phyloP scores from a whole-genome alignment of 176 grass and related monocot genomes.

The Coix lacrymajobi region DNA sequence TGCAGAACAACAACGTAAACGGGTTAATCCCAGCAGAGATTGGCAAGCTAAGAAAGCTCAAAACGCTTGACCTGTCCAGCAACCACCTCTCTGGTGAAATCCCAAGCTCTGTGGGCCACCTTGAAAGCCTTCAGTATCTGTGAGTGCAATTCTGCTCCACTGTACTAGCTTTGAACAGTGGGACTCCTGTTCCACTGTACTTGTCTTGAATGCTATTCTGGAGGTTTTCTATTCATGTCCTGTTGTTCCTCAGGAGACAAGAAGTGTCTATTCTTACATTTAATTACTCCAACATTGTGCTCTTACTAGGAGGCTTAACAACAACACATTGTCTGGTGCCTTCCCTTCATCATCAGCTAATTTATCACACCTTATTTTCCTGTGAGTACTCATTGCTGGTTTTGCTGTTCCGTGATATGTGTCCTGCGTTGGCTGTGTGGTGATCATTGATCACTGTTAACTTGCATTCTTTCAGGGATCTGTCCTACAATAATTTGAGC shows the following conservation, averaged over 20 bases:
- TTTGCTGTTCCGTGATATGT: slow-evolving; percentile 5
- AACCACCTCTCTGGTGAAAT: slow-evolving; percentile 70
- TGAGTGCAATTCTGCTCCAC: slow-evolving; percentile 32
- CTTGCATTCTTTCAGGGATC: slow-evolving; percentile 53
- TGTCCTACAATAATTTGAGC: slow-evolving; percentile 88
- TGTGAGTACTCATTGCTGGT: slow-evolving; percentile 52
- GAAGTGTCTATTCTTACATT: slow-evolving; percentile 7
- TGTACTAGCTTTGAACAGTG: slow-evolving; percentile 2
- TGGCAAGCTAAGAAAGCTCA: slow-evolving; percentile 68
- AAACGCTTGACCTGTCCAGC: slow-evolving; percentile 80
- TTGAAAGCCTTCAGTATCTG: slow-evolving; percentile 72
- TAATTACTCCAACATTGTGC: slow-evolving; percentile 6
- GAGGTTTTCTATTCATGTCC: background rate
- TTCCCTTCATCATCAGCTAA: slow-evolving; percentile 50
- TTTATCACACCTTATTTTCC: slow-evolving; percentile 69
- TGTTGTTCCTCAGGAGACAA: slow-evolving; percentile 4
- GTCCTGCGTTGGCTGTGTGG: background rate
- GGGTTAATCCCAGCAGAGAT: slow-evolving; percentile 59
- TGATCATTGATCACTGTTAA: slow-evolving; percentile 22
- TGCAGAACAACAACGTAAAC: slow-evolving; percentile 88
- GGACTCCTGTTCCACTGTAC: background rate
- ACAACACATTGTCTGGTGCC: slow-evolving; percentile 63
- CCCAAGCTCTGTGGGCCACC: slow-evolving; percentile 52
- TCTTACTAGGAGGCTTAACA: slow-evolving; percentile 70
- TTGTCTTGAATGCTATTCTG: slow-evolving; percentile 9